Conservation (phyloP, 768 basidiomycete species). For the Leccinum truebloodii region DNA sequence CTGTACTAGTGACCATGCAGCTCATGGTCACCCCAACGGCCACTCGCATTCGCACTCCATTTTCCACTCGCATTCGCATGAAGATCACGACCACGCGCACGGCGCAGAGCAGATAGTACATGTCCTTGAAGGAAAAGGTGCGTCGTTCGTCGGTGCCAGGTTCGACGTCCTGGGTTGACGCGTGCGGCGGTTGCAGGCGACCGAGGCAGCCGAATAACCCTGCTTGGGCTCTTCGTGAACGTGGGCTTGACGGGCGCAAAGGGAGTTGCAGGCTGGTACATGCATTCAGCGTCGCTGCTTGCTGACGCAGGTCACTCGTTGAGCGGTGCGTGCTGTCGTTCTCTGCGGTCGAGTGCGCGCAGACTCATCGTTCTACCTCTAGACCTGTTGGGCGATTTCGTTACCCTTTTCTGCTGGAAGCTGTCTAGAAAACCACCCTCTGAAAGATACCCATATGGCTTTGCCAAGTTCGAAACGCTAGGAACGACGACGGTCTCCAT, state of each 20-base stretch:
- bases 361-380: slow-evolving; percentile 9
- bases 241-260: slow-evolving; percentile 81
- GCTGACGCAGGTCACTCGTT: slow-evolving; percentile 94
- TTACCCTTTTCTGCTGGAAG: slow-evolving; percentile 87
- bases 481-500: slow-evolving; percentile 91
- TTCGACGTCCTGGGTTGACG: slow-evolving; percentile 1
- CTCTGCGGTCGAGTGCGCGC: slow-evolving; percentile 2
- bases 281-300: slow-evolving; percentile 88
- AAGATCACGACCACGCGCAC: slow-evolving; percentile 55
- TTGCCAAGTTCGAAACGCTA: slow-evolving; percentile 93
- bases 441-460: slow-evolving; percentile 79
- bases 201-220: slow-evolving; percentile 79
- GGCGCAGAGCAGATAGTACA: slow-evolving; percentile 69
- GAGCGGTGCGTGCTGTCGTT: slow-evolving; percentile 63
- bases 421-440: slow-evolving; percentile 83
- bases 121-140: slow-evolving; percentile 66
- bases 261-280: slow-evolving; percentile 83
- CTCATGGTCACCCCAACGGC: slow-evolving; percentile 29
- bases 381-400: slow-evolving; percentile 90
- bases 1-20: slow-evolving; percentile 37
- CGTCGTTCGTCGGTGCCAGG: slow-evolving; percentile 19
- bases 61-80: slow-evolving; percentile 70
- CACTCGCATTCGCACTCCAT: slow-evolving; percentile 63
- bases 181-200: slow-evolving; percentile 51
- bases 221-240: slow-evolving; percentile 83